Conservation (phyloP, 805 yeast species). For the Starmerella scarabaei region DNA sequence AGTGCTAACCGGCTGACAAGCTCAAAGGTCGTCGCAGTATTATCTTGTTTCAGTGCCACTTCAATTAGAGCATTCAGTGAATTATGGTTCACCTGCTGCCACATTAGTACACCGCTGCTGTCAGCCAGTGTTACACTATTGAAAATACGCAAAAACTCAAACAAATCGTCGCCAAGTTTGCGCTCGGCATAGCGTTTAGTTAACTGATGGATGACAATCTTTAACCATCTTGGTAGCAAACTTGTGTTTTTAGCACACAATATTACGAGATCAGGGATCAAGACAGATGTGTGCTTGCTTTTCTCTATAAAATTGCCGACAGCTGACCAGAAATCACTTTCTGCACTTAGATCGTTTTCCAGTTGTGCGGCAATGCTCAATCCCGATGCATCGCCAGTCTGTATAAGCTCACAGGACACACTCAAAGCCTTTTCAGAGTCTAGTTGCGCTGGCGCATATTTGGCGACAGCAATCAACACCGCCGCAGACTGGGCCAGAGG, state of each 20-base stretch:
- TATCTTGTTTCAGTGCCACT: slow-evolving; percentile 32
- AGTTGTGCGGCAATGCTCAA: slow-evolving; percentile 2
- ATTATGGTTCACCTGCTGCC: slow-evolving; percentile 13
- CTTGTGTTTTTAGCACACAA: not conserved
- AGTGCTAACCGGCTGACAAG: slow-evolving; percentile 27
- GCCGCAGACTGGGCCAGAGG: slow-evolving; percentile 6
- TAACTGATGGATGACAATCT: slow-evolving; percentile 16
- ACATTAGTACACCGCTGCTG: not conserved
- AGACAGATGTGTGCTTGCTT: slow-evolving; percentile 1
- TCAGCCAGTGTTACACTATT: not conserved
- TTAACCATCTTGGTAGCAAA: slow-evolving; percentile 14
- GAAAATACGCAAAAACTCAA: slow-evolving; percentile 2
- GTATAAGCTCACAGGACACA: slow-evolving; percentile 1
- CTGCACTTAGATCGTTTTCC: not conserved
- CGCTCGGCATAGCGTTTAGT: slow-evolving; percentile 15
- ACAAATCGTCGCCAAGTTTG: not conserved
- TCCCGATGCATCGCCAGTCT: slow-evolving; percentile 1
- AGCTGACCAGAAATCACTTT: not conserved
- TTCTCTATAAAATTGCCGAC: slow-evolving; percentile 8
- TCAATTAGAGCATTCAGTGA: slow-evolving; percentile 25
- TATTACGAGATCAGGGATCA: not conserved
- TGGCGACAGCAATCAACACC: slow-evolving; percentile 15
- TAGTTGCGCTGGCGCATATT: slow-evolving; percentile 10
- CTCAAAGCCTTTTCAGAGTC: slow-evolving; percentile 3
- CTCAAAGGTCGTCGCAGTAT: slow-evolving; percentile 31